Evolutionary conservation across 805 yeast genomes (phyloP).

Genomic region (Wickerhamiella brachini): DNA sequence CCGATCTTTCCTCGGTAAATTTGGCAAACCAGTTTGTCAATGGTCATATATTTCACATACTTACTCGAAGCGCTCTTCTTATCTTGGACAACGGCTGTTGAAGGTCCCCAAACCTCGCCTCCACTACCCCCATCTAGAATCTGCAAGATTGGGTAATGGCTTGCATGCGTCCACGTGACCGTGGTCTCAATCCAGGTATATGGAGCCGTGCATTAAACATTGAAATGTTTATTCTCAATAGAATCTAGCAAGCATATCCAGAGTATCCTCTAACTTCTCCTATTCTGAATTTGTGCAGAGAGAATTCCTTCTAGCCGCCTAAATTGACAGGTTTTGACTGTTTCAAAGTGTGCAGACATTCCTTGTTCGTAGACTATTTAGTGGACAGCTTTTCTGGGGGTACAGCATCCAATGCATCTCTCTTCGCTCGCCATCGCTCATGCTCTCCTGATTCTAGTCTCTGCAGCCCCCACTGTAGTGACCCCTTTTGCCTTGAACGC

Average conservation of each 20-base stretch:
- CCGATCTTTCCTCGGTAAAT: neutral
- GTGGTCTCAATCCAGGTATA: neutral
- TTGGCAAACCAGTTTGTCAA: too few species aligned
- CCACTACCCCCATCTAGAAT: neutral
- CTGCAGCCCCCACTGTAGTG: neutral
- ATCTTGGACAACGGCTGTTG: too few species aligned
- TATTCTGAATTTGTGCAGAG: neutral
- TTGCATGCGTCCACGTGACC: neutral
- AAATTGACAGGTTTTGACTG: neutral
- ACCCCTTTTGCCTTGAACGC: slow-evolving; percentile 1
- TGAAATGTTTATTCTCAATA: neutral
- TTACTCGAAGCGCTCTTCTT: too few species aligned
- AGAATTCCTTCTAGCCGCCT: neutral
- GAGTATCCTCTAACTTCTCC: neutral
- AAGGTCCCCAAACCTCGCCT: too few species aligned
- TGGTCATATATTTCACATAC: neutral
- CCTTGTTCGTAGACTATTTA: neutral
- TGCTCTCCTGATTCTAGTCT: neutral
- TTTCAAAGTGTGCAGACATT: neutral
- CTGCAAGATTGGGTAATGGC: neutral
- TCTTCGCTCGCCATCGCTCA: neutral
- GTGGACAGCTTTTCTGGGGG: neutral
- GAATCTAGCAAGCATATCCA: neutral
- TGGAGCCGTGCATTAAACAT: neutral
- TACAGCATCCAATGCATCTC: slow-evolving; percentile 4